phyloP scores from a whole-genome alignment of 2,329 filamentous ascomycete genomes.

The Hypomyces rosellus region DNA sequence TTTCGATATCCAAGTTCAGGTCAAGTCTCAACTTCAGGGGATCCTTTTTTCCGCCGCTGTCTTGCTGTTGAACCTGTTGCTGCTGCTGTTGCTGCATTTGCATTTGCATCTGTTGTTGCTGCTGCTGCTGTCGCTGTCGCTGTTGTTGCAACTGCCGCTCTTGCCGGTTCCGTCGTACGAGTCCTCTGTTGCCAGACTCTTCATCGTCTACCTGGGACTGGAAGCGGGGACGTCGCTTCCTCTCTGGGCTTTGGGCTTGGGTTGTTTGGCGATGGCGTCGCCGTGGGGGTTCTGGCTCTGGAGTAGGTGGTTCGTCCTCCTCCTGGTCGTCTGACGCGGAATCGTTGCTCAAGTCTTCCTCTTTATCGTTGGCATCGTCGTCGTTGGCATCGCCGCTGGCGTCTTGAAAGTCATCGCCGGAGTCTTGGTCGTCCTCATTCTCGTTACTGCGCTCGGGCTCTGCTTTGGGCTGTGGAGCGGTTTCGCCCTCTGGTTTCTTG shows the following conservation, averaged over 20 bases:
- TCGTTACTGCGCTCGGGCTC: background rate
- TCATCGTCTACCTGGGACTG: background rate
- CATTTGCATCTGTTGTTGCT: constrained; percentile 15
- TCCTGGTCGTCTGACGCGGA: background rate
- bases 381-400: background rate
- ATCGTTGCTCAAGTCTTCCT: background rate
- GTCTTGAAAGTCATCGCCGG: background rate
- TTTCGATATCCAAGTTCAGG: constrained; percentile 72
- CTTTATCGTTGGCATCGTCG: background rate
- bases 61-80: constrained; percentile 20
- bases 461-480: background rate
- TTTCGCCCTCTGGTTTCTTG: background rate
- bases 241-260: background rate
- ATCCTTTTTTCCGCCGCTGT: constrained; percentile 18
- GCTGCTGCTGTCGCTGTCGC: constrained; percentile 23
- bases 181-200: background rate
- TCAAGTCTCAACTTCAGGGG: constrained; percentile 62
- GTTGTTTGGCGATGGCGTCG: background rate
- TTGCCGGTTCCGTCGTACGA: background rate
- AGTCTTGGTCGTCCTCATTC: background rate
- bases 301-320: background rate
- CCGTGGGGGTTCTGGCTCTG: background rate
- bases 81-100: constrained; percentile 17
- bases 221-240: background rate
- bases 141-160: background rate